Evolutionary conservation across 106 monocot genomes (phyloP).

Genomic region (Acorus calamus): DNA sequence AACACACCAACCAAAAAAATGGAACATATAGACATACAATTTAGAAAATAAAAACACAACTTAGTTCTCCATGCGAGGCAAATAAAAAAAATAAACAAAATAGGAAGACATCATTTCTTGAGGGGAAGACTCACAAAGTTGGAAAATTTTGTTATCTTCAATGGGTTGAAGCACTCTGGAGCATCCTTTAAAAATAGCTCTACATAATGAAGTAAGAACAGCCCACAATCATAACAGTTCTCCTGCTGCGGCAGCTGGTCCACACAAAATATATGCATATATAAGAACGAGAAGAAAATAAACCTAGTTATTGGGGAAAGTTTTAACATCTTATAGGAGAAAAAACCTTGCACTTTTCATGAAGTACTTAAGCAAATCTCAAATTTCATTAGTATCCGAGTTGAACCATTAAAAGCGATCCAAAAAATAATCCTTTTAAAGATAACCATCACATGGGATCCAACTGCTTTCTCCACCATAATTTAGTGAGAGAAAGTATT

Average conservation of each 20-base stretch:
- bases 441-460: too few relatives aligned
- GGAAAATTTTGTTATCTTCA: conserved; percentile 41
- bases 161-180: conserved; percentile 54
- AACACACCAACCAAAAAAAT: too few relatives aligned
- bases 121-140: conserved; percentile 46
- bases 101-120: neutral
- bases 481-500: too few relatives aligned
- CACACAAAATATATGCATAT: conserved; percentile 1
- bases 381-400: too few relatives aligned
- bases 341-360: too few relatives aligned
- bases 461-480: too few relatives aligned
- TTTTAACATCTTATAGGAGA: too few relatives aligned
- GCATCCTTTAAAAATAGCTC: conserved; percentile 70
- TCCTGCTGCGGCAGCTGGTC: conserved; percentile 79
- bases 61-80: neutral
- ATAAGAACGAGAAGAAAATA: conserved; percentile 5
- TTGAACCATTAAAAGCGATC: too few relatives aligned
- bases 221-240: conserved; percentile 80
- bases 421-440: too few relatives aligned
- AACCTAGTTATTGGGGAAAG: too few relatives aligned
- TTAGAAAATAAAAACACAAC: conserved; percentile 1
- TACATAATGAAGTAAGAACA: conserved; percentile 82
- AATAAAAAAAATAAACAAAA: neutral
- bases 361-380: too few relatives aligned
- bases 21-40: neutral